A percentile compares a stretch with the other conserved stretches of the same genome.
Conservation (phyloP, 1,284 basidiomycete genomes). For the Irpex sp. region DNA sequence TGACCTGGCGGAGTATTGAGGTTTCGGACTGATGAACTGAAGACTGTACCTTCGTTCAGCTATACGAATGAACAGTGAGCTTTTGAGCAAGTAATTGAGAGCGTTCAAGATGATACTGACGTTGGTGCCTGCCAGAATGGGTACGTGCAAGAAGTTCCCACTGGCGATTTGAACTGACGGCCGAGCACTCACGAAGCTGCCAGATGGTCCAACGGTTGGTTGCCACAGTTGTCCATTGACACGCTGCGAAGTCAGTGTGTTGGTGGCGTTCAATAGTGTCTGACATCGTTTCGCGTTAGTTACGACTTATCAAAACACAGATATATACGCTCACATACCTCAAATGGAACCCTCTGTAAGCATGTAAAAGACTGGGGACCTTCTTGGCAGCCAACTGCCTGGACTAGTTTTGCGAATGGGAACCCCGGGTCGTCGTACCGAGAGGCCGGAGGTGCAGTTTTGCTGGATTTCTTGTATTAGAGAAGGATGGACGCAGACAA, state of each 20-base stretch:
- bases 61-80: slow-evolving; percentile 17
- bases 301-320: no score
- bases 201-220: slow-evolving; percentile 48
- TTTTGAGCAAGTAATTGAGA: no score
- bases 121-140: slow-evolving; percentile 53
- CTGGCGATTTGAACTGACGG: slow-evolving; percentile 44
- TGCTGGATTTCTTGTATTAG: slow-evolving; percentile 31
- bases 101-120: slow-evolving; percentile 27
- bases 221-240: slow-evolving; percentile 60
- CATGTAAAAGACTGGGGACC: slow-evolving; percentile 40
- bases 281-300: slow-evolving; percentile 17
- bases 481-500: not conserved
- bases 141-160: slow-evolving; percentile 51
- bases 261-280: slow-evolving; percentile 44
- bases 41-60: slow-evolving; percentile 50
- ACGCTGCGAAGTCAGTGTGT: slow-evolving; percentile 39
- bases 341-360: slow-evolving; percentile 45
- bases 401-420: slow-evolving; percentile 47
- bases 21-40: slow-evolving; percentile 35
- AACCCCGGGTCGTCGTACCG: slow-evolving; percentile 54
- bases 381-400: slow-evolving; percentile 41
- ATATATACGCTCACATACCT: slow-evolving; percentile 26
- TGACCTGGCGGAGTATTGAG: slow-evolving; percentile 33
- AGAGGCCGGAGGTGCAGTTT: slow-evolving; percentile 47
- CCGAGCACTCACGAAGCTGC: slow-evolving; percentile 45